Base-by-base conservation (phyloP, 495 filamentous ascomycete genomes). In the Penicillium samsonianum region DNA sequence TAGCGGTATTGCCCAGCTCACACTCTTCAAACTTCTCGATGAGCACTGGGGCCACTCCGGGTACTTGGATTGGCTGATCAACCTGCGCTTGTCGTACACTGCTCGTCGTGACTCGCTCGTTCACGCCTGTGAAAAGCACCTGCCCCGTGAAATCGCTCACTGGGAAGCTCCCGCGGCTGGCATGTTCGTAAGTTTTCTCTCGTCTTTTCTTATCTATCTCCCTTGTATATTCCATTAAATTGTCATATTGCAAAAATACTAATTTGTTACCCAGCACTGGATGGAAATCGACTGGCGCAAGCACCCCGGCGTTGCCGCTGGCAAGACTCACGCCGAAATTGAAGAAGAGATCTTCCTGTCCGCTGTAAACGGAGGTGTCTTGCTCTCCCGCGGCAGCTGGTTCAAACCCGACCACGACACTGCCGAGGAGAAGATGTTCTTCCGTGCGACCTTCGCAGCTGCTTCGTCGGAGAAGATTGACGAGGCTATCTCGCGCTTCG, bases 21-120 rank as follows among this genome's bases (percentile, higher is more conserved):
- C 92, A 8, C 69, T 98, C 53, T 93, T 85, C 75, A 96, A 94
- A 73, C 79, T 98, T 56, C 77, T 98, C 8, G 94, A 98, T 53
- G 92, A 96, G 70, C 81, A 84, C 49, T 98, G 94, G 94, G 94
- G 92, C 22, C 94, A 98, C 67, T 77, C 79, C n/a, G 94, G 95
- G 0, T 98, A 90, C 67, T 65, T 98, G 11, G 81, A 89, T 63
- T 98, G 94, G 94, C 73, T 98, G 67, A 90, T 96, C 61, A 76
- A 90, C 64, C 70, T 98, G 49, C 81, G 91, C n/a, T 68, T 87
- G 67, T 82, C 90, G 68, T 98, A 98, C 65, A 94, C 92, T 17
- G 70, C 75, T 57, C 82, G 93, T 40, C 74, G 94, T 35, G 82
- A 97, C 63, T 78, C 83, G 14, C 79, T 98, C 49, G 77, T 96